Conservation (phyloP, 768 basidiomycete species). For the Lyophyllum decastes region DNA sequence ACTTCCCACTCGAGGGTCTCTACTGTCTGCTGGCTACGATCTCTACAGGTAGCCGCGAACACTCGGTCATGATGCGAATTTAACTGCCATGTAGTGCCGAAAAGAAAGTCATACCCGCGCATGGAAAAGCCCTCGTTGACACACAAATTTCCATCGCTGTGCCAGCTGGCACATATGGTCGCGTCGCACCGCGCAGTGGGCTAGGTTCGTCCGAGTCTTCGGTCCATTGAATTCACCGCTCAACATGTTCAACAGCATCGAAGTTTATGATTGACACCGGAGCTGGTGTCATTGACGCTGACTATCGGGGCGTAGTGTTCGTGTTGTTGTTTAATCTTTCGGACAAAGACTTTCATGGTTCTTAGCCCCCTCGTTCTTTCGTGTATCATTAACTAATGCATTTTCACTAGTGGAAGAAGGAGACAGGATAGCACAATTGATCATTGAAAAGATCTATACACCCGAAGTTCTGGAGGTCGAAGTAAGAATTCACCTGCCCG, state of each 20-base stretch:
- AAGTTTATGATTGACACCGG: constrained; percentile 99
- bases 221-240: background rate
- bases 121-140: constrained; percentile 88
- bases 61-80: background rate
- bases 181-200: constrained; percentile 94
- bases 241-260: constrained; percentile 56
- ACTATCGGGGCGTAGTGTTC: constrained; percentile 90
- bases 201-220: constrained; percentile 62
- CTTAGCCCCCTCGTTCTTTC: background rate
- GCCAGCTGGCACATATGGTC: constrained; percentile 91
- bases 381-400: background rate
- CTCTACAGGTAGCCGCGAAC: constrained; percentile 69
- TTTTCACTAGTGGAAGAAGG: constrained; percentile 75
- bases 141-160: constrained; percentile 94
- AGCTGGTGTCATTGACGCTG: constrained; percentile 95
- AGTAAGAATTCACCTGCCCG: constrained; percentile 44
- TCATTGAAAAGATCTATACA: constrained; percentile 87
- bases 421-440: constrained; percentile 94
- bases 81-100: constrained; percentile 63
- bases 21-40: constrained; percentile 92
- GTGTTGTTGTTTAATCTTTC: constrained; percentile 93
- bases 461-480: constrained; percentile 87
- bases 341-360: constrained; percentile 87
- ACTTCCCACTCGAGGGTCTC: constrained; percentile 84
- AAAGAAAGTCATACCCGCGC: constrained; percentile 79